Base-by-base conservation (phyloP, 208 protist genomes). In the Strigomonas culicis region DNA sequence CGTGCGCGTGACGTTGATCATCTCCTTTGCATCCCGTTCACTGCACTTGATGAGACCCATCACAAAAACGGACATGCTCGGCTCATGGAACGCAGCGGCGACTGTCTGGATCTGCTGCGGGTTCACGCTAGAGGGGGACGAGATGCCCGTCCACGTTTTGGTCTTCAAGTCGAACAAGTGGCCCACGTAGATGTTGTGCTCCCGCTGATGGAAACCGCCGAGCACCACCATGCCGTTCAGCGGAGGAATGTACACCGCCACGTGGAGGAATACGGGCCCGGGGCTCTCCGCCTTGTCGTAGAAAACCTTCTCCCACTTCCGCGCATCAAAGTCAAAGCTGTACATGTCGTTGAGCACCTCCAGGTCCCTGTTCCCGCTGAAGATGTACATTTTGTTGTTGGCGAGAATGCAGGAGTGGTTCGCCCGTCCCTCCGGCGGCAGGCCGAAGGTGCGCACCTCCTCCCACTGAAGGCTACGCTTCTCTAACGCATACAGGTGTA, bases 311-410 rank as follows among this genome's bases (percentile, higher is more conserved):
- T 96, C 90, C 87, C 90, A 96, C 19, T 82, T 69, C 4, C 64
- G 61, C 1, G 70, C 80, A 0, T 75, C 67, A 34, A 96, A 65
- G 47, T 90, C 80, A 47, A 82, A 80, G 66, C 78, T 70, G 59
- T 79, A 96, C 21, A 96, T 43, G 43, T 93, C 87, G 63, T 93
- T 85, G 62, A 93, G 86, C 4, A 92, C 85, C 25, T 92, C 87
- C 11, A 87, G 64, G 46, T 88, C 70, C 19, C 79, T 71, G 50
- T 93, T 76, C 2, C 90, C 90, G 24, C 90, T 87, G 64, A 81
- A 93, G n/a, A 93, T 69, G 70, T 89, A 77, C 51, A 96, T 87
- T 53, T 85, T 88, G 49, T 79, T 84, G 28, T 81, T 77, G 59
- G 75, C 55, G 22, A 94, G 55, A 13, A 90, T 71, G 4, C 81